These are phyloP conservation scores for Dryas integrifolia DNA, from an alignment of 331 rosid genomes.

Conservation along the genomic window DNA sequence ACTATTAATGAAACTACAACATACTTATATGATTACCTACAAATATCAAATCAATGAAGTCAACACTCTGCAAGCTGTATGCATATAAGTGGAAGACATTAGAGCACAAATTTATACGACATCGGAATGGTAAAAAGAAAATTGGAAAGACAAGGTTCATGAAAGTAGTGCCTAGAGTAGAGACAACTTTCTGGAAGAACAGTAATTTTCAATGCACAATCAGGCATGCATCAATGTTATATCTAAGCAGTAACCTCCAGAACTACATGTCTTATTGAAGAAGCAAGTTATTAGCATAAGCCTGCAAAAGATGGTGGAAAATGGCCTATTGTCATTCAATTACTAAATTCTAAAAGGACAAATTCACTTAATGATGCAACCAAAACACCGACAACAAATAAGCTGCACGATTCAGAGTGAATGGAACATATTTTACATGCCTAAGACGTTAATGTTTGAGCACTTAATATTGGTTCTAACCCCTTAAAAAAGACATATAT, in stretches of 20 bases:
- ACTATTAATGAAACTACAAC: conserved; percentile 27
- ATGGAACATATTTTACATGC: background rate
- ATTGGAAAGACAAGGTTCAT: background rate
- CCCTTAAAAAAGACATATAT: background rate
- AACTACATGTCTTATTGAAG: background rate
- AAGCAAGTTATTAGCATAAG: background rate
- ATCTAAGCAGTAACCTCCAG: background rate
- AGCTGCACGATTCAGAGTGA: background rate
- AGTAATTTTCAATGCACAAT: background rate
- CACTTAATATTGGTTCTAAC: background rate
- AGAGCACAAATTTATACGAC: background rate
- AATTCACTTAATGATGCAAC: background rate
- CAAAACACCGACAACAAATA: background rate
- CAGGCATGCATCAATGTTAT: background rate
- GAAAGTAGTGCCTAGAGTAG: background rate
- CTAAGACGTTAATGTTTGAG: background rate
- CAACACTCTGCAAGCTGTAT: background rate
- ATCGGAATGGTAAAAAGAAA: background rate
- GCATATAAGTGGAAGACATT: background rate
- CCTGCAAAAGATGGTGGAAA: background rate
- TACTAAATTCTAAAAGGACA: background rate
- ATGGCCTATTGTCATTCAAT: background rate
- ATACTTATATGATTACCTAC: conserved; percentile 4
- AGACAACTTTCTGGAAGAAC: background rate
- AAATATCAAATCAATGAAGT: conserved; percentile 11